phyloP scores from a whole-genome alignment of 2,329 filamentous ascomycete genomes.

The Aureobasidium vineae region DNA sequence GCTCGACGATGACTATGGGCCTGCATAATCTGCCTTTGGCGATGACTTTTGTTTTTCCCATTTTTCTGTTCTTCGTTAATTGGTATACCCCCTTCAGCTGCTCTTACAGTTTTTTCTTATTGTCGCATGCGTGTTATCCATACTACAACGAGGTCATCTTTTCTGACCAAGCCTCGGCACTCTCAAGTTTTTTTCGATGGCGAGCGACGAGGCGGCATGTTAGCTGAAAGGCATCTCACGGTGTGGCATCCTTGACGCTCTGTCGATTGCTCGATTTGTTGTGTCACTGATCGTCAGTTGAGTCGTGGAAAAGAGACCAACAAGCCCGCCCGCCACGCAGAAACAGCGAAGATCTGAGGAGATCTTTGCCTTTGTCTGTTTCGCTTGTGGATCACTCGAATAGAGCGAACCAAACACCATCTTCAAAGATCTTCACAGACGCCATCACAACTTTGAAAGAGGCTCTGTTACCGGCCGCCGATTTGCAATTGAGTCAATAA shows the following conservation, averaged over 20 bases:
- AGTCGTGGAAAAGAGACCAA: not conserved
- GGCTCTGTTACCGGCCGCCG: no score
- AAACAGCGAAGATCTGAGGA: not conserved
- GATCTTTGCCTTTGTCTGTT: not conserved
- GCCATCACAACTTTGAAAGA: no score
- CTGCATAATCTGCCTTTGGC: not conserved
- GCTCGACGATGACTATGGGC: not conserved
- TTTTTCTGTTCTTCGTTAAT: slow-evolving; percentile 3
- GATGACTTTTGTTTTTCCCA: not conserved
- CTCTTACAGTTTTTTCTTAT: not conserved
- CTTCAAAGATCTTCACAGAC: no score
- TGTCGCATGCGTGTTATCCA: not conserved
- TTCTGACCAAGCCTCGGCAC: not conserved
- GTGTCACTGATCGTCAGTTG: not conserved
- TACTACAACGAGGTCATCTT: not conserved
- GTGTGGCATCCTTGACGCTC: not conserved
- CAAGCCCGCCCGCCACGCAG: not conserved
- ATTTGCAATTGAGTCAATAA: no score
- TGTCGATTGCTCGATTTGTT: not conserved
- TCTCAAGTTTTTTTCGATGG: not conserved
- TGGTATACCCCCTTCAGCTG: slow-evolving; percentile 6
- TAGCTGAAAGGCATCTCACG: not conserved
- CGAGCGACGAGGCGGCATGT: not conserved
- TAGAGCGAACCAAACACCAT: no score
- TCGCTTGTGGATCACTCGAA: not conserved